phyloP scores from a whole-genome alignment of 1,284 basidiomycete genomes.

The Exsudoporus floridanus region DNA sequence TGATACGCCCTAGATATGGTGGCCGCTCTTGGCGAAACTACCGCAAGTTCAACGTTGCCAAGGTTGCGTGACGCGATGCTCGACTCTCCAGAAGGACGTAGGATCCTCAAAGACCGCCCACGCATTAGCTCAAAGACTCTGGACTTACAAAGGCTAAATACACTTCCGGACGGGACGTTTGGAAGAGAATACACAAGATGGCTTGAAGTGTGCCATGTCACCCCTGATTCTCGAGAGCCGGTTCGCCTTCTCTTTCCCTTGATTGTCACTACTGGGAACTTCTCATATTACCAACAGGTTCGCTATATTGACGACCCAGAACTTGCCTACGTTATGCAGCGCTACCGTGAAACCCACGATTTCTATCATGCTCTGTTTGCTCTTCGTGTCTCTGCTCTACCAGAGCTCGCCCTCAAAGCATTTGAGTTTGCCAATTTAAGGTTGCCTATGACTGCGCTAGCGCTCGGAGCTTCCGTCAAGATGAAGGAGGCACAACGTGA shows the following conservation, averaged over 20 bases:
- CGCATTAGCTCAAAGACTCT: constrained; percentile 78
- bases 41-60: constrained; percentile 80
- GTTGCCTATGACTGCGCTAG: constrained; percentile 85
- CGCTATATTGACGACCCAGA: constrained; percentile 93
- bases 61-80: constrained; percentile 81
- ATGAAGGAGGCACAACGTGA: constrained; percentile 56
- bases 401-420: constrained; percentile 94
- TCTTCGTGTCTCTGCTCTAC: constrained; percentile 86
- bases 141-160: constrained; percentile 65
- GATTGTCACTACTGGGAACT: background rate
- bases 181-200: constrained; percentile 89
- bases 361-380: constrained; percentile 90
- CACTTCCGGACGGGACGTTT: constrained; percentile 78
- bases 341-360: constrained; percentile 97
- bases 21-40: constrained; percentile 88
- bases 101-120: constrained; percentile 82
- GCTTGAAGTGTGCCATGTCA: constrained; percentile 88
- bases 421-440: constrained; percentile 94
- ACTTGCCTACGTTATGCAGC: constrained; percentile 95
- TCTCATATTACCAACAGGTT: constrained; percentile 53
- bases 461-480: constrained; percentile 44
- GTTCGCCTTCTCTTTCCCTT: constrained; percentile 47
- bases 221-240: constrained; percentile 90
- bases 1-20: constrained; percentile 73
- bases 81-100: constrained; percentile 74